A percentile compares a stretch with the other conserved stretches of the same genome.
Conservation (phyloP, 176 grass and related monocot species). For the Aegilops bicornis region DNA sequence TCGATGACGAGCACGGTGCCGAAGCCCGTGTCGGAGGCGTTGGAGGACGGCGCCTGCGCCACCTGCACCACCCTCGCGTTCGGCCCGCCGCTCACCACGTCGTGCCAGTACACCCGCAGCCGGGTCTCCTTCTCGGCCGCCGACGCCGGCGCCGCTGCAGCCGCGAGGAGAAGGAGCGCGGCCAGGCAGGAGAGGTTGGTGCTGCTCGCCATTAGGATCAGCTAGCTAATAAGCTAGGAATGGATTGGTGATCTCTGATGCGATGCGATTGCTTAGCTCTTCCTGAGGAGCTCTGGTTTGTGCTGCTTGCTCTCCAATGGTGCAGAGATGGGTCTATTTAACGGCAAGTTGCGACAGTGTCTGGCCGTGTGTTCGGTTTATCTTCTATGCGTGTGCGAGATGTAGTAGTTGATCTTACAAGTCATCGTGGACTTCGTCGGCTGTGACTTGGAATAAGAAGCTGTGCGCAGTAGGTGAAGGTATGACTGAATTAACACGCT, state of each 20-base stretch:
- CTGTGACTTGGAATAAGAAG: background rate
- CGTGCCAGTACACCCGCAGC: slow-evolving; percentile 78
- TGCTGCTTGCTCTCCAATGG: background rate
- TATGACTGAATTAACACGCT: background rate
- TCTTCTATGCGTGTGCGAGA: no score
- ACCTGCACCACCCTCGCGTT: slow-evolving; percentile 40
- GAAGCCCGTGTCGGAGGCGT: slow-evolving; percentile 31
- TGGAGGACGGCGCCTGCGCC: background rate
- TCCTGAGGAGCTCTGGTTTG: background rate
- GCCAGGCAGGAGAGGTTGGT: background rate
- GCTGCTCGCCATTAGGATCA: background rate
- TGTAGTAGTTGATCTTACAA: no score
- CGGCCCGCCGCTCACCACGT: slow-evolving; percentile 44
- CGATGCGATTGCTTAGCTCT: background rate
- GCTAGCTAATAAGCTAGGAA: background rate
- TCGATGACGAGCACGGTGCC: slow-evolving; percentile 37
- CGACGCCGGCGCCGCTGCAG: background rate
- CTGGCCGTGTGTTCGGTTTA: background rate
- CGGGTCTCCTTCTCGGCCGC: slow-evolving; percentile 19
- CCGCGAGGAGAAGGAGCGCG: background rate
- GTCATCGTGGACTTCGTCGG: background rate
- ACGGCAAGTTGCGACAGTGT: background rate
- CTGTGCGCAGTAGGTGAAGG: background rate
- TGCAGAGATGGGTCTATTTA: background rate
- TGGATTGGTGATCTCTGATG: background rate